Conservation (phyloP, 345 rosid species). For the Abelmoschus esculentus region DNA sequence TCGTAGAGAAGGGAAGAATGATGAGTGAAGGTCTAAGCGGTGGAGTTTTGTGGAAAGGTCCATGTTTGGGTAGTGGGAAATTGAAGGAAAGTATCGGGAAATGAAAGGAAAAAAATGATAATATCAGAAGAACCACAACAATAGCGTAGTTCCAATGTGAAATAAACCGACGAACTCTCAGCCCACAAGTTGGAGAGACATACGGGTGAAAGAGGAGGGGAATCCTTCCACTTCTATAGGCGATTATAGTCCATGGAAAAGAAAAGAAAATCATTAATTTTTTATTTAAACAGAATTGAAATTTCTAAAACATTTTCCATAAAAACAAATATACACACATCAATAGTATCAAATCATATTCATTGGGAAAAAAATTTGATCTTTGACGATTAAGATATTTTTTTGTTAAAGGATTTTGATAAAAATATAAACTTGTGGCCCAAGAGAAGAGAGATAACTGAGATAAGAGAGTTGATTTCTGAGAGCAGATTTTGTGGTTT, state of each 20-base stretch:
- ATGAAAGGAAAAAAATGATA: not conserved
- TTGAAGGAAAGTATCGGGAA: not conserved
- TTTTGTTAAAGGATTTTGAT: not conserved
- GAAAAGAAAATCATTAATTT: no score
- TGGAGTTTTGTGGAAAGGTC: conserved; percentile 54
- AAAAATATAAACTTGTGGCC: not conserved
- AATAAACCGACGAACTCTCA: conserved; percentile 2
- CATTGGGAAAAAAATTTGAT: no score
- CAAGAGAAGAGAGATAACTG: not conserved
- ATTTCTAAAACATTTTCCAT: no score
- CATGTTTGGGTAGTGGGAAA: conserved; percentile 32
- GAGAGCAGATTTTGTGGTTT: not conserved
- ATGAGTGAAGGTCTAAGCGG: conserved; percentile 48
- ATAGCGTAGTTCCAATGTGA: conserved; percentile 1
- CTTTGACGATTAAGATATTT: not conserved
- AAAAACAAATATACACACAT: no score
- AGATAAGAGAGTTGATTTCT: not conserved
- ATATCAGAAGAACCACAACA: not conserved
- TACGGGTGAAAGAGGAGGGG: not conserved
- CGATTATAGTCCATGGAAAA: no score
- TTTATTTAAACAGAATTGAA: no score
- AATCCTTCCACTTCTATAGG: no score
- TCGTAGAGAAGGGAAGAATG: conserved; percentile 41
- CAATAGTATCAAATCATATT: no score
- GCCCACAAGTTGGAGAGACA: not conserved